Percentiles rank a stretch among this genome's conserved stretches.
These are phyloP conservation scores for Arthrobotrys pseudoclavata DNA, from an alignment of 2,329 filamentous ascomycete species.

Conservation along the genomic window DNA sequence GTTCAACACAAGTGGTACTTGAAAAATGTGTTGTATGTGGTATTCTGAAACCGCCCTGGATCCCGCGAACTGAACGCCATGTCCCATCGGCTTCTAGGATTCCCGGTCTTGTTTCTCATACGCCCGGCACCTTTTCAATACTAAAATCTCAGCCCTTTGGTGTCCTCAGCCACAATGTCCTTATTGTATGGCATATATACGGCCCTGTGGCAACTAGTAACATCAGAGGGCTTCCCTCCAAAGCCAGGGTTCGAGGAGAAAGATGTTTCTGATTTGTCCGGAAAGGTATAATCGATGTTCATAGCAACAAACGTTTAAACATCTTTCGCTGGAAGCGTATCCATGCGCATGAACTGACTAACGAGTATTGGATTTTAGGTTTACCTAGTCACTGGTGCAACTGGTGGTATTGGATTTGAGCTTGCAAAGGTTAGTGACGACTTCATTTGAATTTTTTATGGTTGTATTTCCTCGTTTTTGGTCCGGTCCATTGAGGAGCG, in stretches of 20 bases:
- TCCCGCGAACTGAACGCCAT: not conserved
- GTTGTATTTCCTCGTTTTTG: not conserved
- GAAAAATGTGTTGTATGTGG: constrained; percentile 4
- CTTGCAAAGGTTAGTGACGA: constrained; percentile 65
- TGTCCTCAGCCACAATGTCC: constrained; percentile 7
- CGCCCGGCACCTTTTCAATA: constrained; percentile 6
- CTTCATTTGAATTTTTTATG: not conserved
- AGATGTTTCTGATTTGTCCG: constrained; percentile 67
- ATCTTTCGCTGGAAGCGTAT: constrained; percentile 6
- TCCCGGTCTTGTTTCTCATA: not conserved
- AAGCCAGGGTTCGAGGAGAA: constrained; percentile 67
- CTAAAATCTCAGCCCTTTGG: constrained; percentile 5
- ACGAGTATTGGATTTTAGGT: constrained; percentile 59
- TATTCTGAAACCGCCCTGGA: not conserved
- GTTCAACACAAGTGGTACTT: not conserved
- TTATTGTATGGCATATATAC: constrained; percentile 20
- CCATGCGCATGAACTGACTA: not conserved
- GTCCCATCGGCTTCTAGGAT: not conserved
- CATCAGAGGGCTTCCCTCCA: constrained; percentile 64
- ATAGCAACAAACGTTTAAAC: not conserved
- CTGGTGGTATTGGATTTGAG: constrained; percentile 70
- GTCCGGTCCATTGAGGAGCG: not conserved
- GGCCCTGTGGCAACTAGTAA: constrained; percentile 10
- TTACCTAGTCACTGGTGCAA: constrained; percentile 70
- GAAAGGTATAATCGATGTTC: constrained; percentile 64